Percentiles rank a stretch among this genome's conserved stretches.
Evolutionary conservation across 768 basidiomycete genomes (phyloP).

Genomic region (Exsudoporus frostii): DNA sequence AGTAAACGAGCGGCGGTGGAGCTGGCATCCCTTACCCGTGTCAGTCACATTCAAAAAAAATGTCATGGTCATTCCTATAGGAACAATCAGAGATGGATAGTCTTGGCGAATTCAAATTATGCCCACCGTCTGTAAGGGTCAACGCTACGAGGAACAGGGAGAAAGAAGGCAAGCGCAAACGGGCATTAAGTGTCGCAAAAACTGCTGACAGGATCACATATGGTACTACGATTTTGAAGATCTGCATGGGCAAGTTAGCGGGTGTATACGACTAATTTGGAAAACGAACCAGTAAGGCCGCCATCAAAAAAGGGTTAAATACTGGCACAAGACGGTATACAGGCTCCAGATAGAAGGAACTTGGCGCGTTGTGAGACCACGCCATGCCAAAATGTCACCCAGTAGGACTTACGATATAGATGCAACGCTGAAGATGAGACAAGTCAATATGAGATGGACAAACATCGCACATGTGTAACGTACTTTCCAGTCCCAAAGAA

Average conservation of each 20-base stretch:
- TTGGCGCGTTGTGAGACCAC: slow-evolving; percentile 20
- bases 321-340: slow-evolving; percentile 85
- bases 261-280: not conserved
- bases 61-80: slow-evolving; percentile 70
- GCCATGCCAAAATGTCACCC: not conserved
- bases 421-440: slow-evolving; percentile 52
- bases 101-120: not conserved
- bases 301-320: slow-evolving; percentile 85
- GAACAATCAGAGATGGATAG: not conserved
- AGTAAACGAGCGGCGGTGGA: not conserved
- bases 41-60: slow-evolving; percentile 86
- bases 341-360: slow-evolving; percentile 83
- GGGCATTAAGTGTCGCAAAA: slow-evolving; percentile 66
- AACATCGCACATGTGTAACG: slow-evolving; percentile 25
- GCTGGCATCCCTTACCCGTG: slow-evolving; percentile 46
- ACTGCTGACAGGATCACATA: slow-evolving; percentile 72
- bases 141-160: slow-evolving; percentile 77
- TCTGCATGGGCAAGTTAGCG: slow-evolving; percentile 34
- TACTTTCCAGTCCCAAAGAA: slow-evolving; percentile 87
- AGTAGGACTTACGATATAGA: slow-evolving; percentile 65
- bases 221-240: slow-evolving; percentile 81
- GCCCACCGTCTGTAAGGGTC: slow-evolving; percentile 39
- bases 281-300: slow-evolving; percentile 55
- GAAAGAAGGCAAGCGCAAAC: slow-evolving; percentile 69
- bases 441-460: not conserved